phyloP scores from a whole-genome alignment of 2,329 filamentous ascomycete species.

The Aspergillus amoenus region DNA sequence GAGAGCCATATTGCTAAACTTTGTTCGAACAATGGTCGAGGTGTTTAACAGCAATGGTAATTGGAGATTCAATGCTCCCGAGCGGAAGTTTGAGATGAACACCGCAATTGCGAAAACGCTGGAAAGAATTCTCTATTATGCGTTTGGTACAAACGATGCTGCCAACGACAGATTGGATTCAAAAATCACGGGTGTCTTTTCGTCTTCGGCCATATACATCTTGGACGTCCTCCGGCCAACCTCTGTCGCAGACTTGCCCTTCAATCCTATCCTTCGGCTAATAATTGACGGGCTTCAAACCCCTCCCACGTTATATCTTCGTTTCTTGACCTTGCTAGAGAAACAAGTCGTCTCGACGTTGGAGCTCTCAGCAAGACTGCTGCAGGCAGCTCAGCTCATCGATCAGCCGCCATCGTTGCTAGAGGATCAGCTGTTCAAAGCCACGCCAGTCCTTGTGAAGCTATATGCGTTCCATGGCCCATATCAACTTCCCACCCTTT shows the following conservation, averaged over 20 bases:
- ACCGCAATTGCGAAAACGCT: constrained; percentile 68
- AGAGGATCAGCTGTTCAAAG: constrained; percentile 78
- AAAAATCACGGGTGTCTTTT: constrained; percentile 64
- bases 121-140: constrained; percentile 67
- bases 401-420: constrained; percentile 64
- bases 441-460: constrained; percentile 72
- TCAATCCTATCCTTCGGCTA: constrained; percentile 73
- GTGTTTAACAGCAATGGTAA: constrained; percentile 81
- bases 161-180: constrained; percentile 43
- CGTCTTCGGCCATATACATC: constrained; percentile 72
- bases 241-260: constrained; percentile 67
- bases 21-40: constrained; percentile 74
- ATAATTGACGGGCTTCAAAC: constrained; percentile 63
- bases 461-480: constrained; percentile 69
- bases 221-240: constrained; percentile 73
- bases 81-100: constrained; percentile 69
- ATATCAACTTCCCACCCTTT: constrained; percentile 66
- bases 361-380: constrained; percentile 64
- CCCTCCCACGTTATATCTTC: constrained; percentile 63
- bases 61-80: constrained; percentile 74
- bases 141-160: constrained; percentile 71
- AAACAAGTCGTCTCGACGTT: constrained; percentile 66
- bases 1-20: constrained; percentile 67
- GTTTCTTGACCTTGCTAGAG: constrained; percentile 55
- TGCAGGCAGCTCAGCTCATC: constrained; percentile 68